Conservation (phyloP, 768 basidiomycete genomes). For the Agrocybe pediades region DNA sequence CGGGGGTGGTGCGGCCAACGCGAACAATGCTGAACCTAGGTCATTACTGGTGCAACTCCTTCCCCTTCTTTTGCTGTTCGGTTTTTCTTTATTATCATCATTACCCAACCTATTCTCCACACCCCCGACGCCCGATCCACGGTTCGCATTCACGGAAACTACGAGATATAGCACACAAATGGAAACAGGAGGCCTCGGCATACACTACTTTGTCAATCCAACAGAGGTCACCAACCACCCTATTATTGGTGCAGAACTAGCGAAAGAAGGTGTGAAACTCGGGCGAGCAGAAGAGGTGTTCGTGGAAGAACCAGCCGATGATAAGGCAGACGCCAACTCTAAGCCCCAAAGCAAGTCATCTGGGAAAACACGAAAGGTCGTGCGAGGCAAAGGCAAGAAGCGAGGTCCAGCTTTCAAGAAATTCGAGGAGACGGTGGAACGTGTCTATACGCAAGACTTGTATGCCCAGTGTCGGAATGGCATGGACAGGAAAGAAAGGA, state of each 20-base stretch:
- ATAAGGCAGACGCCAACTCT: slow-evolving; percentile 20
- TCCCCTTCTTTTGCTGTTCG: slow-evolving; percentile 82
- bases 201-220: slow-evolving; percentile 85
- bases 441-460: slow-evolving; percentile 68
- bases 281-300: slow-evolving; percentile 32
- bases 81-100: slow-evolving; percentile 80
- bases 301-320: slow-evolving; percentile 5
- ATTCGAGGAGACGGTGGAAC: slow-evolving; percentile 82
- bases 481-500: slow-evolving; percentile 64
- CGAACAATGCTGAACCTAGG: slow-evolving; percentile 46
- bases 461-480: slow-evolving; percentile 74
- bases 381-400: slow-evolving; percentile 28
- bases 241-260: slow-evolving; percentile 69
- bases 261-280: slow-evolving; percentile 47
- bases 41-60: slow-evolving; percentile 76
- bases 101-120: slow-evolving; percentile 77
- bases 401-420: slow-evolving; percentile 46
- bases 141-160: slow-evolving; percentile 68
- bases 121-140: slow-evolving; percentile 73
- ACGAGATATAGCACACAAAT: slow-evolving; percentile 69
- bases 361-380: slow-evolving; percentile 34
- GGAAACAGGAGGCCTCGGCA: slow-evolving; percentile 65
- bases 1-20: slow-evolving; percentile 20
- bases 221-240: slow-evolving; percentile 79
- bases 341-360: slow-evolving; percentile 20